Evolutionary conservation across 1,284 basidiomycete species (phyloP), one percentile per base, ranked within the genome.

Genomic region (Hemileia vastatrix): DNA sequence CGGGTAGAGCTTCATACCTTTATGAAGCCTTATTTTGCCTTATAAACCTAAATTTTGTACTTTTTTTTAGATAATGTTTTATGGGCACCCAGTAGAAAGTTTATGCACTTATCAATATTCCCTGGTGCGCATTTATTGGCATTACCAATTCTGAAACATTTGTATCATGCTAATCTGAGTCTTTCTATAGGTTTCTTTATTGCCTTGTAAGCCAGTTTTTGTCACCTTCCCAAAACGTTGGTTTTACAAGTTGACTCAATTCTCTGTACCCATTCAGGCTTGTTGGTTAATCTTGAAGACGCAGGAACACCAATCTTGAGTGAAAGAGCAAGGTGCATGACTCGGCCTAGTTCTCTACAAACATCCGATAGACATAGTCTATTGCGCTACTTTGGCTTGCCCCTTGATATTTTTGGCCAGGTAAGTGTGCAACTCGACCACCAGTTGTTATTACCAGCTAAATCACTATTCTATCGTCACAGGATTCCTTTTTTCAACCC

Each of bases 31-130:
- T 45, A 15, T 45, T 24, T 64, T 47, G 24, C 24, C 55, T 15
- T 21, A 52, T 45, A 44, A 50, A 19, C 44, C 19, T 19, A 43
- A 51, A 58, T 36, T 4, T 2, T n/a, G 19, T 6, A 11, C 33
- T 53, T 13, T 8, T 53, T 24, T 4, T 27, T 72, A 93, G 90
- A 87, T 97, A 66, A 89, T 98, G 86, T 92, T 98, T 75, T 95
- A 85, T 70, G 94, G 94, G 6, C 92, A 96, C 72, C 94, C 94
- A 0, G 94, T 98, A 0, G 95, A 99, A 77, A 84, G 86, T 63
- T 79, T 99, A 32, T 97, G 94, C 78, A 96, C 92, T 24, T 95
- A 91, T 71, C 95, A 99, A 76, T 99, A 99, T 76, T 94, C 90
- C 1, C 81, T 98, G 24, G 83, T 62, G 50, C 24, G 60, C 27